Conservation (phyloP, 257 asterid species). For the Plantago ovata region DNA sequence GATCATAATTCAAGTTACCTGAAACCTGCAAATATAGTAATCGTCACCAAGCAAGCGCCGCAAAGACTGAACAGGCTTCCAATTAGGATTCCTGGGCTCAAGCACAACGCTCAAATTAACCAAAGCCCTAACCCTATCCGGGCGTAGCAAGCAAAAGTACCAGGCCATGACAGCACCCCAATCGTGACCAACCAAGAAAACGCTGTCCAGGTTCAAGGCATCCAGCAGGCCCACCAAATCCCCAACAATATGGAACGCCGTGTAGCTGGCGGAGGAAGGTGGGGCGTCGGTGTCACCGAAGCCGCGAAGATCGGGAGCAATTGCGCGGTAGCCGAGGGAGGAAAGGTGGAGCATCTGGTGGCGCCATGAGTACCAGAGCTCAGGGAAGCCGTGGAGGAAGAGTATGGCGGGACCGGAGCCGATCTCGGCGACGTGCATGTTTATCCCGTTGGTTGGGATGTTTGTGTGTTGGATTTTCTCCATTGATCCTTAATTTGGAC, state of each 20-base stretch:
- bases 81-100: conserved; percentile 54
- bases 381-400: conserved; percentile 92
- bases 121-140: conserved; percentile 72
- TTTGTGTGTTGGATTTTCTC: conserved; percentile 63
- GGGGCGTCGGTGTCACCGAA: conserved; percentile 91
- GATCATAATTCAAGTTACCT: too few relatives aligned
- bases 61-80: conserved; percentile 58
- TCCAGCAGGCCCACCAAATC: conserved; percentile 70
- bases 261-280: conserved; percentile 56
- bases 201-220: conserved; percentile 45
- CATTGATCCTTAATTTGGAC: conserved; percentile 24
- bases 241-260: conserved; percentile 68
- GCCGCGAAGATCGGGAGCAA: conserved; percentile 97
- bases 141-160: conserved; percentile 66
- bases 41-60: conserved; percentile 71
- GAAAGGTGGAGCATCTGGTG: conserved; percentile 83
- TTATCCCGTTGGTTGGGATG: conserved; percentile 56
- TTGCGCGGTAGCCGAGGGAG: conserved; percentile 69
- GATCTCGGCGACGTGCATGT: conserved; percentile 83
- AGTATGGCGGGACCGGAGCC: conserved; percentile 83
- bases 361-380: conserved; percentile 99
- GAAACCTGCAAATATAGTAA: conserved; percentile 85
- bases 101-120: conserved; percentile 71
- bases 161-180: conserved; percentile 93
- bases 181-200: conserved; percentile 90